phyloP scores from a whole-genome alignment of 1,284 basidiomycete species.

The Ustilago xerochloae region DNA sequence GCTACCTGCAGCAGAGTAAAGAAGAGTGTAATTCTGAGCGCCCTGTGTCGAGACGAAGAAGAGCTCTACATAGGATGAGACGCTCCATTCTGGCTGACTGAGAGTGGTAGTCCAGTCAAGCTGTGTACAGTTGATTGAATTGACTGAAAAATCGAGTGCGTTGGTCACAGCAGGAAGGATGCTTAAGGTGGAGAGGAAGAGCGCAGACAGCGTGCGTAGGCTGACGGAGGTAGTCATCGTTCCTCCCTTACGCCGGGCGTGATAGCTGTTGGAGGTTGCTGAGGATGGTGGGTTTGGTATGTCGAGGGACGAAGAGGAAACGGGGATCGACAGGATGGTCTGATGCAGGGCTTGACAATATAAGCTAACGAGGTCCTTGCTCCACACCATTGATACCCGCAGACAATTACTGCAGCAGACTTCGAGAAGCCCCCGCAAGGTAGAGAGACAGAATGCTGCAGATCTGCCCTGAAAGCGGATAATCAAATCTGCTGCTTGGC shows the following conservation, averaged over 20 bases:
- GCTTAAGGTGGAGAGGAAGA: background rate
- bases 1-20: conserved; percentile 8
- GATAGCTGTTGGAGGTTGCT: background rate
- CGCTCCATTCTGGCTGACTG: conserved; percentile 25
- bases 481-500: background rate
- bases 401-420: background rate
- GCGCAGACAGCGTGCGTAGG: background rate
- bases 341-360: conserved; percentile 1
- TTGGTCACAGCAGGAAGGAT: background rate
- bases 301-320: background rate
- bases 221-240: background rate
- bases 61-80: conserved; percentile 22
- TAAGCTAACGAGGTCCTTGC: background rate
- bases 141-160: conserved; percentile 18
- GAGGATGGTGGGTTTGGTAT: background rate
- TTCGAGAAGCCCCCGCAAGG: background rate
- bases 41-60: conserved; percentile 13
- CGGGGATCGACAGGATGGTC: conserved; percentile 1
- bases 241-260: no score
- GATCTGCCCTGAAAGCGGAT: background rate
- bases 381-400: background rate
- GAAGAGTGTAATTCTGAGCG: conserved; percentile 22
- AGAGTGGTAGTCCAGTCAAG: conserved; percentile 19
- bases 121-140: conserved; percentile 17
- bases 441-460: background rate